phyloP scores from a whole-genome alignment of 1,284 basidiomycete species.

The Irpex sp. region DNA sequence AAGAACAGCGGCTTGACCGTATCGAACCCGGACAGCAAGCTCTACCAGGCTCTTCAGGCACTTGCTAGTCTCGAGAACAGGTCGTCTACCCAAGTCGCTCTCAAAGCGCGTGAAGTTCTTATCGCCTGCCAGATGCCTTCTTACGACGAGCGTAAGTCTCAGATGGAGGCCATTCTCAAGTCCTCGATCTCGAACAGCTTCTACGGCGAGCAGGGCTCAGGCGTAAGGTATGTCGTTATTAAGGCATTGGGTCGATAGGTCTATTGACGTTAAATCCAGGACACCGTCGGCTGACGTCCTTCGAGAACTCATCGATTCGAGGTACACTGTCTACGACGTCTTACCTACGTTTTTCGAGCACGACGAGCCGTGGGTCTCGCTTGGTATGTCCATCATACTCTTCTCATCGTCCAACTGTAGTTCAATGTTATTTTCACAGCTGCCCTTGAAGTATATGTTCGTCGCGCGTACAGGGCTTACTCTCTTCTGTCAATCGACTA shows the following conservation, averaged over 20 bases:
- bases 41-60: constrained; percentile 73
- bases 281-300: constrained; percentile 84
- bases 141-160: constrained; percentile 88
- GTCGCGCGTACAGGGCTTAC: constrained; percentile 96
- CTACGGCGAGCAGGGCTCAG: constrained; percentile 82
- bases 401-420: not conserved
- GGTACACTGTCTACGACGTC: constrained; percentile 97
- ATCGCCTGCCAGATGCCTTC: constrained; percentile 96
- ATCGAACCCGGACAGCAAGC: constrained; percentile 64
- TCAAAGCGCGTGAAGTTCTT: constrained; percentile 97
- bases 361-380: constrained; percentile 77
- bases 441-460: constrained; percentile 94
- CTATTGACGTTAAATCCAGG: constrained; percentile 31
- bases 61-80: constrained; percentile 87
- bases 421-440: constrained; percentile 43
- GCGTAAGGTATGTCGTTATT: constrained; percentile 46
- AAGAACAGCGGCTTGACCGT: constrained; percentile 75
- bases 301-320: constrained; percentile 92
- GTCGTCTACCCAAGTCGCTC: constrained; percentile 83
- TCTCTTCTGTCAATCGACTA: constrained; percentile 90
- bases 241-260: not conserved
- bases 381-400: constrained; percentile 51
- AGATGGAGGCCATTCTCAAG: constrained; percentile 95
- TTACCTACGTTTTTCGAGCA: constrained; percentile 95
- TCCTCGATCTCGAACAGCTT: constrained; percentile 82